Base-by-base conservation (phyloP, 2,329 filamentous ascomycete genomes). In the Phoma sp. region DNA sequence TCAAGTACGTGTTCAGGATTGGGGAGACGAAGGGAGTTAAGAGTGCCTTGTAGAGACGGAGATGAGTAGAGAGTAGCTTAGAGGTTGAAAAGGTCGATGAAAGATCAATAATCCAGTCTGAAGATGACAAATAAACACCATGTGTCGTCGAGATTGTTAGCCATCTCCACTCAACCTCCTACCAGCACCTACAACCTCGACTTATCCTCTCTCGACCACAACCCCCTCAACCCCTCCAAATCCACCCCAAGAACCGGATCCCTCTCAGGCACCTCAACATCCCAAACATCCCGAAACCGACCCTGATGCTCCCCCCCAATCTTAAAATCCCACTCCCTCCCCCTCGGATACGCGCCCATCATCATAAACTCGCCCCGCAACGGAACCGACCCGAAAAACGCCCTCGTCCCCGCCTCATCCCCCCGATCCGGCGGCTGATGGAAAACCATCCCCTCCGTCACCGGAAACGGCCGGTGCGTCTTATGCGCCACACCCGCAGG, bases 1-100 rank as follows among this genome's bases (percentile, higher is more conserved):
- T 84, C 0, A 90, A 90, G 74, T 89, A 87, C 75, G 82, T 89
- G 0, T 84, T 85, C 64, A 77, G 76, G 58, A 80, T 86, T 70
- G 77, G 62, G 8, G 81, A 85, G 33, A 84, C 82, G 4, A 6
- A 44, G 22, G 51, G 50, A 9, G 63, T 60, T 15, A 64, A 58
- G 43, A 48, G 37, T 40, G 41, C 33, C 7, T 29, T 54, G 44
- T 54, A 54, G 32, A 29, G 45, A 41, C 8, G 54, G 60, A 49
- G 36, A 24, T 15, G 25, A 29, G 25, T 29, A 5, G 25, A 29
- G 25, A 8, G 9, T 9, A 29, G 2, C 7, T 9, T 29, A 8
- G 7, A 29, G 7, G 25, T 8, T 10, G 25, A 31, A 31, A 4
- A 31, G 15, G 29, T 31, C 29, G 6, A 13, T 13, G 12, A 31